Evolutionary conservation across 495 filamentous ascomycete species (phyloP).

Genomic region (Cercophora sp.): DNA sequence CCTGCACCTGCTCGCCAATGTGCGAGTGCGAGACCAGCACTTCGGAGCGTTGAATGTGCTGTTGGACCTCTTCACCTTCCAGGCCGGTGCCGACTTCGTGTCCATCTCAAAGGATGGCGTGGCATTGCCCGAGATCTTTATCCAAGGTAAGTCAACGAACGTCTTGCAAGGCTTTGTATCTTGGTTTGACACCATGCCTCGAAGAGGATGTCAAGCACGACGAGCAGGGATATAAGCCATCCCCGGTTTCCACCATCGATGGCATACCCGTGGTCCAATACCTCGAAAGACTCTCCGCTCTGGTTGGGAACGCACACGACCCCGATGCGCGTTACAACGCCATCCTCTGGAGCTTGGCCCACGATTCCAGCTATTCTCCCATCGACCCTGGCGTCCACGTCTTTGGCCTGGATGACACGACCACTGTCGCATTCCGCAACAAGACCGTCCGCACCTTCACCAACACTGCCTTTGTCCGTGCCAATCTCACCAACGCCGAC

Average conservation of each 20-base stretch:
- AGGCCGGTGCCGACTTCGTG: conserved; percentile 7
- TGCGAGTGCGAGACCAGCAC: conserved; percentile 15
- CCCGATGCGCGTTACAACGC: conserved; percentile 31
- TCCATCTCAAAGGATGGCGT: conserved; percentile 19
- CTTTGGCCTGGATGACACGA: conserved; percentile 8
- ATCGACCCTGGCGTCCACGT: background rate
- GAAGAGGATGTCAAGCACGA: conserved; percentile 13
- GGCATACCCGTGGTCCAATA: conserved; percentile 12
- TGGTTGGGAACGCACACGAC: conserved; percentile 22
- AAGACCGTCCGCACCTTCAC: background rate
- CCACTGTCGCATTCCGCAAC: conserved; percentile 14
- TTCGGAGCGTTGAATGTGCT: conserved; percentile 7
- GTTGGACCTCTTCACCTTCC: conserved; percentile 15
- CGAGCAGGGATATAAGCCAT: conserved; percentile 13
- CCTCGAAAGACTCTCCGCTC: conserved; percentile 2
- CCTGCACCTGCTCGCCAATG: conserved; percentile 4
- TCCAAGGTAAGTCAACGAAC: conserved; percentile 6
- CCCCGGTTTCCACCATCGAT: conserved; percentile 19
- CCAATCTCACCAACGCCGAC: conserved; percentile 13
- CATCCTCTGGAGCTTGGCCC: conserved; percentile 11
- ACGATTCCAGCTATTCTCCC: background rate
- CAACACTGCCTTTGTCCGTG: conserved; percentile 15
- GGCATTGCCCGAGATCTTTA: conserved; percentile 8
- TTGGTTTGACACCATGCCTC: background rate
- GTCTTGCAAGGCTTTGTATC: background rate